Base-by-base conservation (phyloP, 2,329 filamentous ascomycete species). In the Ustilaginoidea virens region DNA sequence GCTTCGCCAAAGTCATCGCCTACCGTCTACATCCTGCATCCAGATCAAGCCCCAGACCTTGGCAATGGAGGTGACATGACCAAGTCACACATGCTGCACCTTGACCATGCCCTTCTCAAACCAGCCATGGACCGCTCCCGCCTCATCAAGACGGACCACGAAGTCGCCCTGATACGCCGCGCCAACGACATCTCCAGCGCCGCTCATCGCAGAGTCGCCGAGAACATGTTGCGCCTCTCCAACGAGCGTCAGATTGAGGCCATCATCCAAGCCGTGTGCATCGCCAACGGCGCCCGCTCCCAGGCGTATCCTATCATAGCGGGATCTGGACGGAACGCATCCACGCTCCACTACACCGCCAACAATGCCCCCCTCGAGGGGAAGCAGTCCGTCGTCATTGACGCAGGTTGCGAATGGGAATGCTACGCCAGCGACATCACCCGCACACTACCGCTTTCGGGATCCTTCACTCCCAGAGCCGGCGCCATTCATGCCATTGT, bases 391-490 rank as follows among this genome's bases (percentile, higher is more conserved):
- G 58, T 96, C 18, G 74, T 92, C 13, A 61, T 98, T 4, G 87
- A 98, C 48, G 86, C 87, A 2, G 86, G 83, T 3, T 79, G 75
- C 39, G 87, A 96, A 52, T 92, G 74, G 54, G 58, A 74, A 27
- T 76, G 79, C 41, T 96, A 98, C 49, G 83, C 83, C 17, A 80
- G 79, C 33, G 87, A 96, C 51, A 74, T 96, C 17, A 96, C 90
- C 0, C 72, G 87, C 21, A 90, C 86, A 0, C 73, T 94, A 39
- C 87, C 87, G 4, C 56, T 94, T 14, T 68, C 65, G 10, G 80
- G 80, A 5, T 33, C 36, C 1, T 92, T 83, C 40, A 69, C 71
- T 0, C 50, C 62, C 10, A 78, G 87, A 47, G 75, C 76, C 1
- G 65, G 67, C 27, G 66, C 70, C 7, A 75, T 94, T 29, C 86